Percentiles rank a stretch among this genome's conserved stretches.
These are phyloP conservation scores for Francoa sonchifolia DNA, from an alignment of 441 rosid genomes.

Conservation along the genomic window DNA sequence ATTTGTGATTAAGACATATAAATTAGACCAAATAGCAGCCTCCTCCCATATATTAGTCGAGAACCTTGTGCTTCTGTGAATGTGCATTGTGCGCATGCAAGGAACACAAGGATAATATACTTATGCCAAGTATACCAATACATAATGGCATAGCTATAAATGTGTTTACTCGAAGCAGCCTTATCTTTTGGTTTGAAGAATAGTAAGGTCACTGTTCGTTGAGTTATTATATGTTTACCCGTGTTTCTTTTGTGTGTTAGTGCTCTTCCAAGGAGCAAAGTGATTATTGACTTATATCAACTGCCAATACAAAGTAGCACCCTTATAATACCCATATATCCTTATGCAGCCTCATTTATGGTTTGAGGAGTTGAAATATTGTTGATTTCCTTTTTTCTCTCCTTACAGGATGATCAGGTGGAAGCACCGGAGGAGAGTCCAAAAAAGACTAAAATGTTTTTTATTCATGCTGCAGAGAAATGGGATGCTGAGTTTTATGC, in stretches of 20 bases:
- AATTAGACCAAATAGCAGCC: too few species aligned
- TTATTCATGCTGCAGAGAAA: slow-evolving; percentile 46
- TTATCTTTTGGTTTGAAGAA: background rate
- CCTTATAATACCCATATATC: background rate
- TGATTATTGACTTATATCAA: too few species aligned
- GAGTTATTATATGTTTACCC: background rate
- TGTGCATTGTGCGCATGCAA: too few species aligned
- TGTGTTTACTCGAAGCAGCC: background rate
- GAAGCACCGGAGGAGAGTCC: slow-evolving; percentile 57
- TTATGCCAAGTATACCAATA: too few species aligned
- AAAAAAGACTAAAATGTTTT: slow-evolving; percentile 51
- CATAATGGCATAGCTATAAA: too few species aligned
- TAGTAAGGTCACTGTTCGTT: background rate
- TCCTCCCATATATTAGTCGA: too few species aligned
- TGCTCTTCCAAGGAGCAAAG: too few species aligned
- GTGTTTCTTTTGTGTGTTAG: too few species aligned
- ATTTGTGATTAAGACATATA: too few species aligned
- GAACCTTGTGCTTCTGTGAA: too few species aligned
- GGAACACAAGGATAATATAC: too few species aligned
- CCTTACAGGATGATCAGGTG: slow-evolving; percentile 47
- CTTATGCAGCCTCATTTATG: background rate
- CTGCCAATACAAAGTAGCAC: too few species aligned
- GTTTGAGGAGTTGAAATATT: background rate
- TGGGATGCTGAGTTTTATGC: slow-evolving; percentile 89
- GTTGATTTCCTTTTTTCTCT: slow-evolving; percentile 4